Evolutionary conservation across 2,329 filamentous ascomycete genomes (phyloP), one percentile per base, ranked within the genome.

Genomic region (Chaetothyriales sp.): DNA sequence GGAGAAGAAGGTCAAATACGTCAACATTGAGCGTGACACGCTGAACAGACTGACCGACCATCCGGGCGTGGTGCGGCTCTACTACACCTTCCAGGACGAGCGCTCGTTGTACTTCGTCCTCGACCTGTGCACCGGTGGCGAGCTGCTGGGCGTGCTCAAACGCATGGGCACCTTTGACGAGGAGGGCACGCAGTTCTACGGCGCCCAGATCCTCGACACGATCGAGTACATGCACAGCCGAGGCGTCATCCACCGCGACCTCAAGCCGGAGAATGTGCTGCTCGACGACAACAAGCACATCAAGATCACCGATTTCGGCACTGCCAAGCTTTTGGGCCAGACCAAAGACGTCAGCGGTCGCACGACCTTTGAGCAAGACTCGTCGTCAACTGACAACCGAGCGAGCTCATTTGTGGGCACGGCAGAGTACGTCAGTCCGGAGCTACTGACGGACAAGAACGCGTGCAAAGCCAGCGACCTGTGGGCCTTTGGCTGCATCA

Each of bases 1-100:
- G 70, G 92, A 98, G 71, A 97, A 95, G 70, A 98, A 98, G 76
- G 94, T 98, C 64, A 98, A 98, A 75, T 98, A 98, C 65, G 92
- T 98, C 69, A 98, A 97, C 69, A 98, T 98, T 62, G 92, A 98
- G 69, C 95, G 95, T 72, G 90, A 98, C 69, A 97, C 92, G 0
- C 75, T 98, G 51, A 98, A 98, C 65, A 83, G 92, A 57, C 74
- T 98, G 53, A 97, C 90, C 2, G 90, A 98, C 58, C 92, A 98
- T 64, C 92, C 92, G 5, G 92, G 92, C 18, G 90, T 98, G 54
- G 89, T 98, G 52, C 85, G 92, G 56, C 76, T 98, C 44, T 98
- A 97, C 69, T 98, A 98, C 69, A 98, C 92, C 1, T 98, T 98
- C 64, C 92, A 98, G 67, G 92, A 98, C 68, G 90, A 97, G 66